These are phyloP conservation scores for Rhododendron simsii DNA, from an alignment of 148 eudicot genomes.

Conservation along the genomic window DNA sequence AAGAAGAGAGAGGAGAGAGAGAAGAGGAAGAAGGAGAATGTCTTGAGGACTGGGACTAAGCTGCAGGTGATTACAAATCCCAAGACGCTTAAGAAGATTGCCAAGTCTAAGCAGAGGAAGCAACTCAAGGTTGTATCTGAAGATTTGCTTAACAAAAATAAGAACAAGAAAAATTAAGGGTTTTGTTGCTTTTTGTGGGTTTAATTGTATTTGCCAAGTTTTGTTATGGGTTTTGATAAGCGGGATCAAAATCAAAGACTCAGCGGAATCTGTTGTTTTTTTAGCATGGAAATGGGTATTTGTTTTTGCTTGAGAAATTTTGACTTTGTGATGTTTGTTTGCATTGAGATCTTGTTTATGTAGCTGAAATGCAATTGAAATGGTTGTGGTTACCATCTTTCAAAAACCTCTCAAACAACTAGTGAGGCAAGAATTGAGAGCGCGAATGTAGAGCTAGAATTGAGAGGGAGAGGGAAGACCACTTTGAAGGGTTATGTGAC, in stretches of 20 bases:
- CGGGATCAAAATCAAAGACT: neutral
- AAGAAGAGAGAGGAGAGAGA: slow-evolving; percentile 54
- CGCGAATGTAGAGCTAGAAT: too few species aligned
- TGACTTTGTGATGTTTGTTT: neutral
- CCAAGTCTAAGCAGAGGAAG: slow-evolving; percentile 71
- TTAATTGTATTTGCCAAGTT: neutral
- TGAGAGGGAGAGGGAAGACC: neutral
- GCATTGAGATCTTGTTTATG: neutral
- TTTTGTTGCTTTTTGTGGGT: neutral
- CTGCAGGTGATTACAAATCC: slow-evolving; percentile 83
- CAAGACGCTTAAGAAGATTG: slow-evolving; percentile 77
- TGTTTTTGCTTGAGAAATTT: neutral
- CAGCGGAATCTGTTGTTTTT: neutral
- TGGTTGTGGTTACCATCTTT: neutral
- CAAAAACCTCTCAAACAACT: neutral
- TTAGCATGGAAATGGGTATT: neutral
- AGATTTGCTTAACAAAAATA: slow-evolving; percentile 33
- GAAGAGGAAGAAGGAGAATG: slow-evolving; percentile 67
- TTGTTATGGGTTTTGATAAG: neutral
- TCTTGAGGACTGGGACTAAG: slow-evolving; percentile 67
- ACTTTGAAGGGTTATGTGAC: neutral
- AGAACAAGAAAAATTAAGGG: neutral
- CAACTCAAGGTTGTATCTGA: slow-evolving; percentile 77
- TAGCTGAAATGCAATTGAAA: neutral
- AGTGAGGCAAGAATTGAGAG: neutral